These are phyloP conservation scores for Saprolegnia diclina DNA, from an alignment of 352 stramenopile species.

Conservation along the genomic window DNA sequence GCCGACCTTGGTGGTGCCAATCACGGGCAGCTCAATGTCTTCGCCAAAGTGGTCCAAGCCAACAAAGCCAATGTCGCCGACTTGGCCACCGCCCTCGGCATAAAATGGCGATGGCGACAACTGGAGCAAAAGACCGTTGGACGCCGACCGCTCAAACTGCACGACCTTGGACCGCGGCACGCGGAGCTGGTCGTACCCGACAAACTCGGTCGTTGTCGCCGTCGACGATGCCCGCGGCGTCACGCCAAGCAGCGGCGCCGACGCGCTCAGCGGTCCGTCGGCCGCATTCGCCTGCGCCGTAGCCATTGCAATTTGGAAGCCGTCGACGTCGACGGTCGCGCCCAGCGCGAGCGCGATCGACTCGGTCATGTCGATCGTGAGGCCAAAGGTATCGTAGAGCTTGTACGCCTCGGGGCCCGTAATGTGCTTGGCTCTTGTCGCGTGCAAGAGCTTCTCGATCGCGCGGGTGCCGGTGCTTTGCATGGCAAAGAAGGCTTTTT, in stretches of 20 bases:
- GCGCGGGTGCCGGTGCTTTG: conserved; percentile 44
- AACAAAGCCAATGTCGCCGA: conserved; percentile 53
- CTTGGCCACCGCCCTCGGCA: conserved; percentile 65
- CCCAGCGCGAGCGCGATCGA: conserved; percentile 55
- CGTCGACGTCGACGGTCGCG: conserved; percentile 45
- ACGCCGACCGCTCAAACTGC: conserved; percentile 31
- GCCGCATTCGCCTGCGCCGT: conserved; percentile 46
- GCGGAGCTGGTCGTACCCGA: conserved; percentile 50
- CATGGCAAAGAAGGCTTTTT: conserved; percentile 70
- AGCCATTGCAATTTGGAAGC: conserved; percentile 47
- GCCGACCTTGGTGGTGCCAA: conserved; percentile 40
- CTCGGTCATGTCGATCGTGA: conserved; percentile 74
- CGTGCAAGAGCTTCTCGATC: conserved; percentile 55
- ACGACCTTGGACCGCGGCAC: conserved; percentile 38
- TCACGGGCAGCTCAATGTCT: conserved; percentile 30
- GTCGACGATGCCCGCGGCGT: neutral
- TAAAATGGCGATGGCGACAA: conserved; percentile 70
- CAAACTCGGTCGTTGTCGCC: conserved; percentile 33
- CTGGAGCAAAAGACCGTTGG: conserved; percentile 33
- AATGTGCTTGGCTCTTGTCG: conserved; percentile 30
- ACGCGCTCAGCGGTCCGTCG: neutral
- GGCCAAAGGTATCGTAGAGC: conserved; percentile 70
- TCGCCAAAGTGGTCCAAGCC: conserved; percentile 26
- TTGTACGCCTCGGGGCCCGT: conserved; percentile 54
- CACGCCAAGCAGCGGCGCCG: neutral